Base-by-base conservation (phyloP, 768 basidiomycete species). In the Glaciozyma antarctica region DNA sequence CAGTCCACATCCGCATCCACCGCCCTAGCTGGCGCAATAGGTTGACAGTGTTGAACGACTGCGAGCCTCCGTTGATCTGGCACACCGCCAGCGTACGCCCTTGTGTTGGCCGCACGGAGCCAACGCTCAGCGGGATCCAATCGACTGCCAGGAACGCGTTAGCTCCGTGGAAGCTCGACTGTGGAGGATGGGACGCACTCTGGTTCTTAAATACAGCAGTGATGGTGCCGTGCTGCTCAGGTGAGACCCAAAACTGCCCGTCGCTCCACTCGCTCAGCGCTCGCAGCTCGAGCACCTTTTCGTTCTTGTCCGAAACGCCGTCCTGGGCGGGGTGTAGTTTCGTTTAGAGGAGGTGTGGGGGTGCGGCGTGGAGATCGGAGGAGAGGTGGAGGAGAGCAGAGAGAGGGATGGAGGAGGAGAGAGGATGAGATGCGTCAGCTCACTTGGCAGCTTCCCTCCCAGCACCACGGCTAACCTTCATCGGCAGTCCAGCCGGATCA, bases 201-300 rank as follows among this genome's bases (percentile, higher is more conserved):
- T 78, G 77, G 43, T 74, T 78, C 73, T 78, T 77, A 60, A 77
- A 70, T 5, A 76, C 75, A 1, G 74, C 77, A 5, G 77, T 77
- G 51, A 77, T 73, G 7, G 73, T 74, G 0, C 77, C 77, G 48
- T 77, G 77, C 61, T 77, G 75, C 48, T 75, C 75, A 0, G 75
- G 75, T 8, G 66, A 70, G 54, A 63, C 71, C 72, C 72, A 75
- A 38, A 76, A 62, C 19, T 75, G 73, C 4, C 64, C 72, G 17
- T 74, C 63, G 47, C 63, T 67, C 73, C 71, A 74, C 16, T 71
- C 68, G 52, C 64, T 71, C 54, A 75, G 56, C 26, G 38, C 51
- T 2, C 76, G 51, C 22, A 76, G 61, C 65, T 76, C 75, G 34
- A 68, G 64, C 2, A 76, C 76, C 61, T 76, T 76, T 0, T 55